Evolutionary conservation across 371 early-diverging fungal species (phyloP), one percentile per base, ranked within the genome.

Genomic region (Mucor ambiguus): DNA sequence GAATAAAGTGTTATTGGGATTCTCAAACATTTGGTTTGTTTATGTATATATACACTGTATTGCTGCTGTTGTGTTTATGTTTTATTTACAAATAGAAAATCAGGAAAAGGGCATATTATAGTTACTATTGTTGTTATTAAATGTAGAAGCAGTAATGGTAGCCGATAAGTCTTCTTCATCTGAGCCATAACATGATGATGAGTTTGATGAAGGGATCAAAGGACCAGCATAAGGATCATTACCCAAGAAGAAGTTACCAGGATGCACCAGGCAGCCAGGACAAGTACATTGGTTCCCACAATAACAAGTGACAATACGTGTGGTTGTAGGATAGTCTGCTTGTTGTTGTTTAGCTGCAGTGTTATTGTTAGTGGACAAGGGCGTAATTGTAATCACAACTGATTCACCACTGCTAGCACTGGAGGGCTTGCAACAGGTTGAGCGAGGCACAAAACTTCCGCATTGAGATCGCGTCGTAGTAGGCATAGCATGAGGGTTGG

Each of bases 11-110:
- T 14, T 26, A 26, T 22, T 49, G 12, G 49, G 2, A 9, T 7
- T 49, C 0, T 49, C 49, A 49, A 49, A 11, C 22, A 24, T 49
- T 49, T 24, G 24, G 24, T 24, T 49, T 49, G 8, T 22, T 22
- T 46, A 29, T 54, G 12, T 29, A 35, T 61, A 20, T 61, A 61
- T 61, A 61, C 61, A 61, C 18, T 30, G 43, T 41, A 24, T 22
- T 28, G 49, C 24, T 49, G 49, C 24, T 20, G 49, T 49, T 24
- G 49, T 49, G 22, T 49, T 16, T 48, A 49, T 24, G 96, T 89
- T 76, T 91, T 91, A 61, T 75, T 80, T 63, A 84, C 77, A 70
- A 89, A 88, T 74, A 97, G 94, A 69, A 82, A 85, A 71, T 93
- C 94, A 83, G 41, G 38, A 60, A 38, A 64, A 64, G n/a, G 46